Evolutionary conservation across 1,139 yeast species (phyloP).

Genomic region (Saccharomyces hybrid): DNA sequence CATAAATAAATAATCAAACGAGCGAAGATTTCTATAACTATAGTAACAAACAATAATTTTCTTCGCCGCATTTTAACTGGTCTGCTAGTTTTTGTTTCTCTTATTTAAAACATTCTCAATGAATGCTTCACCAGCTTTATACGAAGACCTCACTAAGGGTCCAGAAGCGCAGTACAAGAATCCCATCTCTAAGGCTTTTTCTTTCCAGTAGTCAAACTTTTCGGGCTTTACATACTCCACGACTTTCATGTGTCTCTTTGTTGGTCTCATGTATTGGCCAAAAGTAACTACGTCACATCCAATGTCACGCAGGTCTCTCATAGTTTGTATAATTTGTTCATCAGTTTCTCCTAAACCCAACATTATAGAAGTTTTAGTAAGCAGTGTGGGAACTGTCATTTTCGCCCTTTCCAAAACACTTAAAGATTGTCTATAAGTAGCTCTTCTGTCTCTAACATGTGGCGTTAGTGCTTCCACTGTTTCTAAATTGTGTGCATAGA

Average conservation of each 20-base stretch:
- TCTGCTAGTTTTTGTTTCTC: slow-evolving; percentile 36
- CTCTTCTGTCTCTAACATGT: slow-evolving; percentile 90
- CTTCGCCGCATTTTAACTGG: not conserved
- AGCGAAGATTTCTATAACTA: not conserved
- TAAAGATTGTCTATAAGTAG: slow-evolving; percentile 85
- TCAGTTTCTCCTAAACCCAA: slow-evolving; percentile 95
- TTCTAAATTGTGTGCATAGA: slow-evolving; percentile 93
- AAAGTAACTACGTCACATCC: slow-evolving; percentile 93
- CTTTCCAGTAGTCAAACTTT: slow-evolving; percentile 89
- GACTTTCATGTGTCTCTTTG: slow-evolving; percentile 96
- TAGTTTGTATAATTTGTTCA: slow-evolving; percentile 70
- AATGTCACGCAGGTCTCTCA: slow-evolving; percentile 65
- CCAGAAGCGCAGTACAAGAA: slow-evolving; percentile 96
- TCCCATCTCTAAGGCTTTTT: slow-evolving; percentile 75
- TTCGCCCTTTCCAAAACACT: slow-evolving; percentile 76
- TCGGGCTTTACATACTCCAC: slow-evolving; percentile 94
- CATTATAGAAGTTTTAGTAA: slow-evolving; percentile 94
- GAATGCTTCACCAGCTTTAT: slow-evolving; percentile 97
- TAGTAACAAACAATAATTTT: not conserved
- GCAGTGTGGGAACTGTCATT: slow-evolving; percentile 58
- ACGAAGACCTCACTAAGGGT: slow-evolving; percentile 90
- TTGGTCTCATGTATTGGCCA: slow-evolving; percentile 99
- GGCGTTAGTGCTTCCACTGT: slow-evolving; percentile 95
- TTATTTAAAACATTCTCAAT: slow-evolving; percentile 87
- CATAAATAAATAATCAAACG: not conserved